phyloP scores from a whole-genome alignment of 441 rosid species.

The Populus tomentosa region DNA sequence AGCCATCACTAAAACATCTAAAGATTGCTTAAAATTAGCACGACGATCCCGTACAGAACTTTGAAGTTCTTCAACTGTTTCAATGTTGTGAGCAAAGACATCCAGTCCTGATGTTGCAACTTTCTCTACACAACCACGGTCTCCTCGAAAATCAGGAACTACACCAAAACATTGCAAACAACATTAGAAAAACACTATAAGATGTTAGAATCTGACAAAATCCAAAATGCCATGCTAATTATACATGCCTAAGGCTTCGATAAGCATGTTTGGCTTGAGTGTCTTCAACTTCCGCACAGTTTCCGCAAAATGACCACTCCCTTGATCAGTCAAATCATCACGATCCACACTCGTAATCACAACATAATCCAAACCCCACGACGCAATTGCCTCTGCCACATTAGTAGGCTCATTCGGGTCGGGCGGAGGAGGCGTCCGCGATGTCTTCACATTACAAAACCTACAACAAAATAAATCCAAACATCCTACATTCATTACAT shows the following conservation, averaged over 20 bases:
- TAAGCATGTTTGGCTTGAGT: conserved; percentile 80
- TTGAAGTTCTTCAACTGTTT: conserved; percentile 98
- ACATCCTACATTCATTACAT: background rate
- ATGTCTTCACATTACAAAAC: conserved; percentile 96
- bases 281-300: conserved; percentile 77
- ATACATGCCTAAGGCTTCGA: conserved; percentile 84
- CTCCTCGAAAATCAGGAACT: conserved; percentile 98
- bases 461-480: conserved; percentile 26
- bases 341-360: conserved; percentile 97
- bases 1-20: conserved; percentile 87
- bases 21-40: conserved; percentile 89
- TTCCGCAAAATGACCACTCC: conserved; percentile 81
- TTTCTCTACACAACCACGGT: conserved; percentile 69
- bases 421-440: conserved; percentile 93
- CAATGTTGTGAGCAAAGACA: conserved; percentile 95
- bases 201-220: background rate
- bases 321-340: conserved; percentile 93
- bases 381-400: conserved; percentile 93
- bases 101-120: conserved; percentile 86
- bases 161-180: conserved; percentile 17
- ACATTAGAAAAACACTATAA: background rate
- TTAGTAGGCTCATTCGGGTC: conserved; percentile 81
- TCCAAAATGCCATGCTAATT: background rate
- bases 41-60: conserved; percentile 81
- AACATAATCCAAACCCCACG: conserved; percentile 97